Percentiles rank a stretch among this genome's conserved stretches.
phyloP scores from a whole-genome alignment of 768 basidiomycete genomes.

The Russula foetens region DNA sequence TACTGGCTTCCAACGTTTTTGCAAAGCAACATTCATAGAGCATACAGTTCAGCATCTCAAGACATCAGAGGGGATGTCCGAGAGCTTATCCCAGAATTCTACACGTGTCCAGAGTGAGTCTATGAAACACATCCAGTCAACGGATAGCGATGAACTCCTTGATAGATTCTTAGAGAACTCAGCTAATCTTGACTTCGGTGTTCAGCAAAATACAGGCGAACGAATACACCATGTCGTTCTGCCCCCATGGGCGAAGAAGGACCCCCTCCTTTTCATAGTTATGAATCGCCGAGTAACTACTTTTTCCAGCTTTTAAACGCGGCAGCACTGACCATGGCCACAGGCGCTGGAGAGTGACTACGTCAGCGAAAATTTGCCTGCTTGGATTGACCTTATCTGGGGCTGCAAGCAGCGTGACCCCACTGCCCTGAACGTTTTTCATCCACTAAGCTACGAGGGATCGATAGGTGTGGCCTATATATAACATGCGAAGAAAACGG shows the following conservation, averaged over 20 bases:
- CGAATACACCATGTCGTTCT: constrained; percentile 82
- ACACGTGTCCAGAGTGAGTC: constrained; percentile 69
- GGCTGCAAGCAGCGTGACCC: constrained; percentile 77
- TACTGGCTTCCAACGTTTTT: constrained; percentile 7
- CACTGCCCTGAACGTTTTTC: constrained; percentile 75
- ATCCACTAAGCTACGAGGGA: constrained; percentile 90
- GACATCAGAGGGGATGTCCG: constrained; percentile 90
- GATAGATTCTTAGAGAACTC: constrained; percentile 76
- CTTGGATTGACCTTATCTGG: constrained; percentile 96
- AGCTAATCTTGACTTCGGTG: constrained; percentile 71
- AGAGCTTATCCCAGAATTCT: constrained; percentile 89
- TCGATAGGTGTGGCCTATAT: constrained; percentile 50
- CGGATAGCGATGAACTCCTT: not conserved
- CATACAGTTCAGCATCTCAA: constrained; percentile 77
- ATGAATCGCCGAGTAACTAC: constrained; percentile 48
- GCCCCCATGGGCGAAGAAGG: constrained; percentile 82
- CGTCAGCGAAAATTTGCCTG: constrained; percentile 75
- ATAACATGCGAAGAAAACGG: not conserved
- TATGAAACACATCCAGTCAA: not conserved
- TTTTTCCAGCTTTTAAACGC: not conserved
- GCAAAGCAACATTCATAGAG: constrained; percentile 64
- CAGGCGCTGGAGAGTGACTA: constrained; percentile 84
- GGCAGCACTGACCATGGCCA: not conserved
- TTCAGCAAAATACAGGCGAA: constrained; percentile 64
- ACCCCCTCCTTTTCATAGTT: constrained; percentile 75